Evolutionary conservation across 148 eudicot genomes (phyloP).

Genomic region (Fagopyrum esculentum): DNA sequence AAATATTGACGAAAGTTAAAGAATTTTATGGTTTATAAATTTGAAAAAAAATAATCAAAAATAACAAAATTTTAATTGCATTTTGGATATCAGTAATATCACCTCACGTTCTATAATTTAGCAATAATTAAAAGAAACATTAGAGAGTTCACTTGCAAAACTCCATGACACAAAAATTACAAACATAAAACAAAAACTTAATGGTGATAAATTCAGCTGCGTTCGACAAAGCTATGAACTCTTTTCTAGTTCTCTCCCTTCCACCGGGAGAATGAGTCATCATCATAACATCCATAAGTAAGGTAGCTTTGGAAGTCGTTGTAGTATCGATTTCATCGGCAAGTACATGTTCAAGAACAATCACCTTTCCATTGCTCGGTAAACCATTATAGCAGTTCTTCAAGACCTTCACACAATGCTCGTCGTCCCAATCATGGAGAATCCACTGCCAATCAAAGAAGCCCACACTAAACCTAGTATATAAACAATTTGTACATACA

Average conservation of each 20-base stretch:
- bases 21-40: too few relatives aligned
- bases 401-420: not conserved
- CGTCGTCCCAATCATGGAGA: not conserved
- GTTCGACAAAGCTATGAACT: not conserved
- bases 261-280: not conserved
- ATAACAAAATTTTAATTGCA: too few relatives aligned
- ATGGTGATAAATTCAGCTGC: not conserved
- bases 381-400: not conserved
- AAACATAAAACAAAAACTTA: not conserved
- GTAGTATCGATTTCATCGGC: too few relatives aligned
- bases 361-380: not conserved
- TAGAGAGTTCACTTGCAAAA: not conserved
- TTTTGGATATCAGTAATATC: too few relatives aligned
- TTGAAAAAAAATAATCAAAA: too few relatives aligned
- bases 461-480: too few relatives aligned
- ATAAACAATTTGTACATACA: too few relatives aligned
- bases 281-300: not conserved
- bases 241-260: not conserved
- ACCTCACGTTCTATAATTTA: too few relatives aligned
- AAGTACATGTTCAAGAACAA: too few relatives aligned
- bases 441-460: not conserved
- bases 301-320: too few relatives aligned
- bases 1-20: too few relatives aligned
- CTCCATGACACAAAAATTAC: not conserved
- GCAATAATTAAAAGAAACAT: too few relatives aligned